These are phyloP conservation scores for Thozetella sp. DNA, from an alignment of 495 filamentous ascomycete species.

Conservation along the genomic window DNA sequence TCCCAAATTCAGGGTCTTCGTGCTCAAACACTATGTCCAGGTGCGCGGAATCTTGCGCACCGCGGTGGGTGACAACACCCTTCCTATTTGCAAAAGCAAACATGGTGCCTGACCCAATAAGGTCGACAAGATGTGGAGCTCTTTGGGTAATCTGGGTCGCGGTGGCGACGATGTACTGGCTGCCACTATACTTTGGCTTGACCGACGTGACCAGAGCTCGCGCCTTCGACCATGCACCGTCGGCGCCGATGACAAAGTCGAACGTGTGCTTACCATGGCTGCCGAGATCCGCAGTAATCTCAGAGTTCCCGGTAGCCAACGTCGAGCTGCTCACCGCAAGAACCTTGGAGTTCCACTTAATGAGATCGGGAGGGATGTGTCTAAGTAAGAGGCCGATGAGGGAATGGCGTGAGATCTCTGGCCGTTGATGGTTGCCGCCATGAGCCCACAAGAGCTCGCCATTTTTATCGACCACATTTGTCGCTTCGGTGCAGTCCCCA, in stretches of 20 bases:
- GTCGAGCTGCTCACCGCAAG: conserved; percentile 9
- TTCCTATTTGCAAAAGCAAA: conserved; percentile 41
- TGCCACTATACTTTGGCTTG: conserved; percentile 51
- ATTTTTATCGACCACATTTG: conserved; percentile 32
- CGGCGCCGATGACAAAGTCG: conserved; percentile 63
- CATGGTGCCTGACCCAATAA: conserved; percentile 43
- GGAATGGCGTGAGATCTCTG: conserved; percentile 47
- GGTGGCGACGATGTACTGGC: conserved; percentile 24
- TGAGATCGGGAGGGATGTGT: conserved; percentile 31
- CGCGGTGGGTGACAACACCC: conserved; percentile 42
- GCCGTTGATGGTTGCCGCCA: conserved; percentile 28
- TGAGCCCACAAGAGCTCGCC: conserved; percentile 39
- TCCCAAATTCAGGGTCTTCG: conserved; percentile 8
- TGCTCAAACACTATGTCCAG: conserved; percentile 38
- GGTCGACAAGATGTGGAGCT: conserved; percentile 26
- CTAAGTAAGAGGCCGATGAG: conserved; percentile 41
- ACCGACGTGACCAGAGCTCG: conserved; percentile 46
- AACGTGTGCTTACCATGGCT: conserved; percentile 29
- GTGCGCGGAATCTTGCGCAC: conserved; percentile 38
- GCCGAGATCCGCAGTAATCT: conserved; percentile 34
- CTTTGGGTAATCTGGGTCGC: conserved; percentile 33
- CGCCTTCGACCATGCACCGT: conserved; percentile 62
- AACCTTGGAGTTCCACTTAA: conserved; percentile 50
- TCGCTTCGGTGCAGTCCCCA: conserved; percentile 35
- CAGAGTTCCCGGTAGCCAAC: conserved; percentile 13